A percentile compares a stretch with the other conserved stretches of the same genome.
Conservation (phyloP, 1,284 basidiomycete genomes). For the Rugosomyces carneus region DNA sequence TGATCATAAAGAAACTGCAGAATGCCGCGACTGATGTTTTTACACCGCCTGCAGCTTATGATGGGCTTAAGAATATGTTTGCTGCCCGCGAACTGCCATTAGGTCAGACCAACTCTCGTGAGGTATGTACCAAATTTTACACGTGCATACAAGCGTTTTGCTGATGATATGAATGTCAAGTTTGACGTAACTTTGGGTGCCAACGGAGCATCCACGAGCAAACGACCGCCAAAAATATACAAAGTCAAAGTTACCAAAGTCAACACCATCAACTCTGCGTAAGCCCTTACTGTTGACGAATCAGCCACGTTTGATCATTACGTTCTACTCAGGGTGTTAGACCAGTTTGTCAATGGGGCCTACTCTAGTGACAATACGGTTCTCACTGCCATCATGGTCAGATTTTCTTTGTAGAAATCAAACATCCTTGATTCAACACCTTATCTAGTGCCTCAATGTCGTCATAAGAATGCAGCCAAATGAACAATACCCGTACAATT, state of each 20-base stretch:
- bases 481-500: constrained; percentile 60
- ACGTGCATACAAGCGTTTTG: background rate
- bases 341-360: constrained; percentile 53
- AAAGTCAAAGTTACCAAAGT: constrained; percentile 58
- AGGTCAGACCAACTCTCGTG: constrained; percentile 35
- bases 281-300: constrained; percentile 16
- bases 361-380: constrained; percentile 61
- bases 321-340: constrained; percentile 43
- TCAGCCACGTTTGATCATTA: background rate
- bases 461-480: constrained; percentile 68
- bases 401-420: too few species aligned
- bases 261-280: constrained; percentile 55
- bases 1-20: constrained; percentile 56
- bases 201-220: constrained; percentile 24
- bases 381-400: constrained; percentile 60
- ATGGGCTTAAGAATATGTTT: constrained; percentile 72
- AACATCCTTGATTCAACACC: background rate
- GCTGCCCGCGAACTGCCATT: constrained; percentile 45
- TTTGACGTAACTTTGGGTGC: constrained; percentile 49
- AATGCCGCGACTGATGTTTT: constrained; percentile 48
- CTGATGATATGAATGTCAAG: constrained; percentile 27
- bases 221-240: constrained; percentile 52
- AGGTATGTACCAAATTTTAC: constrained; percentile 24
- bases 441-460: constrained; percentile 57
- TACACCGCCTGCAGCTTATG: constrained; percentile 58